phyloP scores from a whole-genome alignment of 1,284 basidiomycete species.

The Pascua guehoae region DNA sequence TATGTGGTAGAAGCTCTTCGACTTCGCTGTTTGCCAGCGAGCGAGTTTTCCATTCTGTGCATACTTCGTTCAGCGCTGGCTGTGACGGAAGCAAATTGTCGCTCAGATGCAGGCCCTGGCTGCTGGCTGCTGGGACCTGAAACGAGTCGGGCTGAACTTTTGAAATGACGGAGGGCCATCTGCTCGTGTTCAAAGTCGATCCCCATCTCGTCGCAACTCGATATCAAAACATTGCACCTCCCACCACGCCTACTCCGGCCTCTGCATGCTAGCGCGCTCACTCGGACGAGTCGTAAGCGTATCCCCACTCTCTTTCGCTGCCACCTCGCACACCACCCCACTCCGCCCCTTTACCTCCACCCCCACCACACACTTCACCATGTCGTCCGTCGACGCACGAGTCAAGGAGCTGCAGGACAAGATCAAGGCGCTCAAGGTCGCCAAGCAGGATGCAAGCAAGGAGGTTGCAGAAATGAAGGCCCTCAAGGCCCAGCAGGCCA shows the following conservation, averaged over 20 bases:
- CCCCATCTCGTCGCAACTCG: too few relatives aligned
- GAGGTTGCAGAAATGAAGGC: constrained; percentile 48
- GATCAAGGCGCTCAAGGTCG: constrained; percentile 47
- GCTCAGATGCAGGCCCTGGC: neutral
- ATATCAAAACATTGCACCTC: neutral
- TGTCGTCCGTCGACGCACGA: constrained; percentile 24
- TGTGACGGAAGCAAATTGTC: constrained; percentile 13
- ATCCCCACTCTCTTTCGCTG: neutral
- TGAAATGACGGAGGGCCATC: too few relatives aligned
- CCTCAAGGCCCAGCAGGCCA: constrained; percentile 37
- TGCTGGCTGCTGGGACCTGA: too few relatives aligned
- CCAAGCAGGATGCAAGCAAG: constrained; percentile 43
- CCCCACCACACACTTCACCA: constrained; percentile 1
- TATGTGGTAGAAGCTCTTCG: neutral
- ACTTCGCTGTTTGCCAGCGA: too few relatives aligned
- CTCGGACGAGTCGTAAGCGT: neutral
- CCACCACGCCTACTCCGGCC: neutral
- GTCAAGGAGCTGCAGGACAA: constrained; percentile 42
- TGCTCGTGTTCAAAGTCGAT: too few relatives aligned
- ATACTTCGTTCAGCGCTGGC: neutral
- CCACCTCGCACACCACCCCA: neutral
- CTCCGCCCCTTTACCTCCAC: constrained; percentile 1
- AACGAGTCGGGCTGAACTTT: too few relatives aligned
- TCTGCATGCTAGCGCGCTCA: constrained; percentile 17
- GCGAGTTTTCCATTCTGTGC: neutral